These are phyloP conservation scores for Cyberlindnera xylosilytica DNA, from an alignment of 805 yeast genomes.

Conservation along the genomic window DNA sequence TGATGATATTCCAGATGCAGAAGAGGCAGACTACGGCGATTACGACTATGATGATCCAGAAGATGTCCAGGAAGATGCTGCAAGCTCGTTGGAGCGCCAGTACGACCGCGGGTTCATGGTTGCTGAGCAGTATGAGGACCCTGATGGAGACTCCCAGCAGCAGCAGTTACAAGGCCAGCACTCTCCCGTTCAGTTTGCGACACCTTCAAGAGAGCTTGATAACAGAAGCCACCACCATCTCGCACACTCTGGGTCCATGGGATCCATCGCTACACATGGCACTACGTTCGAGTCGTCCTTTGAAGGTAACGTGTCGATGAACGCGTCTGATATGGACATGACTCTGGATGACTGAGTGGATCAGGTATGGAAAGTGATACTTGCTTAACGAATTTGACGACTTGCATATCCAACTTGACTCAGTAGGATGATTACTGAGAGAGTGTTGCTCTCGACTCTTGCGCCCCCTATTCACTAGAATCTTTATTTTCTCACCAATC, in stretches of 20 bases:
- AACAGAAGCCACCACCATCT: conserved; percentile 3
- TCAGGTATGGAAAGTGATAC: too few relatives aligned
- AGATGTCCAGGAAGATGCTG: conserved; percentile 21
- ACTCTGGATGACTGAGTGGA: conserved; percentile 33
- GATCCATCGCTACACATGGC: conserved; percentile 4
- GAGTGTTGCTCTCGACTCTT: too few relatives aligned
- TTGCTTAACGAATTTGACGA: too few relatives aligned
- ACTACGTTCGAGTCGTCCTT: conserved; percentile 15
- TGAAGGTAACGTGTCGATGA: conserved; percentile 25
- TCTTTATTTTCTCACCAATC: too few relatives aligned
- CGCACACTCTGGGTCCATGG: conserved; percentile 11
- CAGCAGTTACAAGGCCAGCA: conserved; percentile 8
- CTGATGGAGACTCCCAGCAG: conserved; percentile 6
- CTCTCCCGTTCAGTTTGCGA: conserved; percentile 22
- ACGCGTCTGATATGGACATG: conserved; percentile 41
- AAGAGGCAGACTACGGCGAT: conserved; percentile 40
- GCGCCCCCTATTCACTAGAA: too few relatives aligned
- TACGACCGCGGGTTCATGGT: conserved; percentile 27
- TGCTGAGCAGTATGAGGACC: conserved; percentile 25
- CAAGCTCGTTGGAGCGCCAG: conserved; percentile 21
- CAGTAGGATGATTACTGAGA: too few relatives aligned
- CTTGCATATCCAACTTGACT: too few relatives aligned
- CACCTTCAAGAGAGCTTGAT: conserved; percentile 9
- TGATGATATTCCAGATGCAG: conserved; percentile 17
- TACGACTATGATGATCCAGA: conserved; percentile 36